phyloP scores from a whole-genome alignment of 169 alveolate species.

The Plasmodium fragile region DNA sequence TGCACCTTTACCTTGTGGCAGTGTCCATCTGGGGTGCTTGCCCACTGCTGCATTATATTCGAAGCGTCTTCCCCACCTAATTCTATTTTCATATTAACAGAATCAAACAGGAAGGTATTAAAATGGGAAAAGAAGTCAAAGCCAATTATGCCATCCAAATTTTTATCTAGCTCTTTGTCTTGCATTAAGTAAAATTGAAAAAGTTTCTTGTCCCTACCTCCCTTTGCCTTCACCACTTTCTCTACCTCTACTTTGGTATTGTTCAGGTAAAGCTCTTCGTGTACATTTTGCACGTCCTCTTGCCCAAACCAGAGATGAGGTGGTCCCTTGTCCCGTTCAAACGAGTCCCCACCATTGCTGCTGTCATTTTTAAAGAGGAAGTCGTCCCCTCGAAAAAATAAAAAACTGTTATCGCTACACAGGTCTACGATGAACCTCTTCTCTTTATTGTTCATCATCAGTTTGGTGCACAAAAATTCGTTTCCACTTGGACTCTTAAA shows the following conservation, averaged over 20 bases:
- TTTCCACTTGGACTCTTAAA: slow-evolving; percentile 1
- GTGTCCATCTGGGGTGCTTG: neutral
- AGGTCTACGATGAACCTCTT: slow-evolving; percentile 44
- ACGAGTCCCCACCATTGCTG: neutral
- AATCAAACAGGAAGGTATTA: slow-evolving; percentile 13
- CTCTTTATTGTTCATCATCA: slow-evolving; percentile 38
- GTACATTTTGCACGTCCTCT: slow-evolving; percentile 1
- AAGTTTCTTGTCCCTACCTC: neutral
- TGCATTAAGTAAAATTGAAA: slow-evolving; percentile 23
- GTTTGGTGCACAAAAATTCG: slow-evolving; percentile 21
- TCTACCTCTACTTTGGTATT: neutral
- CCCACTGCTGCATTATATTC: neutral
- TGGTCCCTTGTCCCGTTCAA: neutral
- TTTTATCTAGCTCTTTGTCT: slow-evolving; percentile 17
- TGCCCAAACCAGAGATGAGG: neutral
- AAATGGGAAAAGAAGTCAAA: slow-evolving; percentile 44
- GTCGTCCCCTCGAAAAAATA: slow-evolving; percentile 12
- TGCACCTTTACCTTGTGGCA: neutral
- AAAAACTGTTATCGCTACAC: slow-evolving; percentile 69
- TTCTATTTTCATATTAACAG: slow-evolving; percentile 4
- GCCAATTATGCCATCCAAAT: slow-evolving; percentile 63
- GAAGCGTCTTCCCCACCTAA: neutral
- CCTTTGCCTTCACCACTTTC: slow-evolving; percentile 19
- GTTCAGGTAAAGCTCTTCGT: slow-evolving; percentile 33
- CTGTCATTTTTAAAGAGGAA: neutral